phyloP scores from a whole-genome alignment of 495 filamentous ascomycete species.

The Penicillium goetzii region DNA sequence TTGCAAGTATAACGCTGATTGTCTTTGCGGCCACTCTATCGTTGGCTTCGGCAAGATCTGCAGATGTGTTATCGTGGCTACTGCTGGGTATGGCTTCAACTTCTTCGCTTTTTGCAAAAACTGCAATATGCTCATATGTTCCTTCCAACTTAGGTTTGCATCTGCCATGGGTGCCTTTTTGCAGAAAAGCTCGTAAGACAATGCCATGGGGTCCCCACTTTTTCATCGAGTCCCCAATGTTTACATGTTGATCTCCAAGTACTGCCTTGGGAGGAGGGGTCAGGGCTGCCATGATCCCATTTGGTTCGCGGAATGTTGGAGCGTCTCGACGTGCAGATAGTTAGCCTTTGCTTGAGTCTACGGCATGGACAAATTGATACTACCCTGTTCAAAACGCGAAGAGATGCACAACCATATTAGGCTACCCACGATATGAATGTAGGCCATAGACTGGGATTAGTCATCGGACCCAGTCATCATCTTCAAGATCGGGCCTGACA shows the following conservation, averaged over 20 bases:
- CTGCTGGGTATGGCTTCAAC: background rate
- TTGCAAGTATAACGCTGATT: background rate
- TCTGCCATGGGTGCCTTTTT: background rate
- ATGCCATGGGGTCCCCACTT: background rate
- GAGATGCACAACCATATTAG: background rate
- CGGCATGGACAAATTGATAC: background rate
- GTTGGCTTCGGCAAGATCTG: background rate
- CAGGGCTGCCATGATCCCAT: background rate
- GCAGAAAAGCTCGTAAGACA: background rate
- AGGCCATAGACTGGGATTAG: constrained; percentile 22
- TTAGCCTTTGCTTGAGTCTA: too few relatives aligned
- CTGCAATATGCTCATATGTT: background rate
- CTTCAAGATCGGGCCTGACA: constrained; percentile 10
- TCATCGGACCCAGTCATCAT: constrained; percentile 33
- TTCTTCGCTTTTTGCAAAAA: background rate
- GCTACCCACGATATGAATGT: background rate
- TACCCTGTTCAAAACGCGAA: background rate
- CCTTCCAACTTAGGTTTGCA: background rate
- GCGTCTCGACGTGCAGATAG: too few relatives aligned
- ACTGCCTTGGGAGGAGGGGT: background rate
- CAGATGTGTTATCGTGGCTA: background rate
- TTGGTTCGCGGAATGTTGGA: background rate
- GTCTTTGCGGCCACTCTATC: background rate
- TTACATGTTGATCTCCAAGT: background rate
- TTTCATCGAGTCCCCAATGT: background rate